phyloP scores from a whole-genome alignment of 257 asterid genomes.

The Penstemon newberryi region DNA sequence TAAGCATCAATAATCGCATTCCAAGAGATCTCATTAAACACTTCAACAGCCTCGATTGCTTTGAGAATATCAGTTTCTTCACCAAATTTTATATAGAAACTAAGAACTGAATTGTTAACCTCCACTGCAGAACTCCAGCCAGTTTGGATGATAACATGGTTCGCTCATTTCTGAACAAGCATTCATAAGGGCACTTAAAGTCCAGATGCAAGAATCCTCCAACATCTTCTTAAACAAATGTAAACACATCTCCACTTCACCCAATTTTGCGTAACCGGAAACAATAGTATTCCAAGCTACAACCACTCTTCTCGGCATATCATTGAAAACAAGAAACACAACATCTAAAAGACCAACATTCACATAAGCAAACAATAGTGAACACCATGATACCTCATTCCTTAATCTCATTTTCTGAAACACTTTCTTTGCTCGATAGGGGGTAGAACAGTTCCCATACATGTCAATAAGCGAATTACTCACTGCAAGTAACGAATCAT shows the following conservation, averaged over 20 bases:
- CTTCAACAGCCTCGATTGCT: no score
- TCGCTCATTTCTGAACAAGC: constrained; percentile 50
- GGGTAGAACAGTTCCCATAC: constrained; percentile 65
- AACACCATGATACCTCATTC: constrained; percentile 83
- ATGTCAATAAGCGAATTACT: constrained; percentile 69
- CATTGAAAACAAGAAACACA: constrained; percentile 35
- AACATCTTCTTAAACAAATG: constrained; percentile 60
- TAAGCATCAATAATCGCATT: no score
- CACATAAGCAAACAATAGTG: constrained; percentile 61
- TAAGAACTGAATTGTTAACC: no score
- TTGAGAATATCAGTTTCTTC: no score
- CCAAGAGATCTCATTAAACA: no score
- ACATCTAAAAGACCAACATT: constrained; percentile 46
- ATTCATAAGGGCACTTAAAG: constrained; percentile 59
- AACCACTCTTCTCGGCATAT: constrained; percentile 61
- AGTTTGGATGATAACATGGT: not conserved
- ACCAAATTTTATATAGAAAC: no score
- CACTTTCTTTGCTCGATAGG: constrained; percentile 44
- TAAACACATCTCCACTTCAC: constrained; percentile 41
- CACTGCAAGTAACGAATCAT: constrained; percentile 46
- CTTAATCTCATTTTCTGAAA: constrained; percentile 55
- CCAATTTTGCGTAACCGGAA: constrained; percentile 54
- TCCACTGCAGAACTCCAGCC: no score
- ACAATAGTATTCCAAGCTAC: constrained; percentile 74
- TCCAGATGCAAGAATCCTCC: constrained; percentile 55